A percentile compares a stretch with the other conserved stretches of the same genome.
Evolutionary conservation across 257 asterid species (phyloP).

Genomic region (Gentiana straminea): DNA sequence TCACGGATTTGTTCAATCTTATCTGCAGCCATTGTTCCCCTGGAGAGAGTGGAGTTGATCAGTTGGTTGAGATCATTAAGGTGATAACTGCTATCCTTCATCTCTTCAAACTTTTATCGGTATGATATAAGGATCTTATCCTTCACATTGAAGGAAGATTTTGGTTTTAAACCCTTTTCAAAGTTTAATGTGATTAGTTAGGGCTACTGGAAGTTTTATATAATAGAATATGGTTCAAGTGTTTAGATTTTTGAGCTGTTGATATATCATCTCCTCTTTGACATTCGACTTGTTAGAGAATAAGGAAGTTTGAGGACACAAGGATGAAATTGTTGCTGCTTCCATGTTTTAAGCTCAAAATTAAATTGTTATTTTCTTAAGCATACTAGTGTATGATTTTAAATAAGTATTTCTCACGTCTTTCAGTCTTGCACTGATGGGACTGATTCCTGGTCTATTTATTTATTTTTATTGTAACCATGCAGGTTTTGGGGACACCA

Average conservation of each 20-base stretch:
- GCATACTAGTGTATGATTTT: too few species aligned
- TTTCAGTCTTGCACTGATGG: not conserved
- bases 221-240: too few species aligned
- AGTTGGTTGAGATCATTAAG: constrained; percentile 93
- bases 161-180: not conserved
- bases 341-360: too few species aligned
- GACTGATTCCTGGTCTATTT: not conserved
- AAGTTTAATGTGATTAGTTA: not conserved
- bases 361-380: too few species aligned
- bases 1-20: not conserved
- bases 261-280: not conserved
- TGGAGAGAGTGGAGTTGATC: constrained; percentile 99
- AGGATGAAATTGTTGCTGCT: too few species aligned
- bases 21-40: constrained; percentile 85
- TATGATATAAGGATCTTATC: not conserved
- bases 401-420: too few species aligned
- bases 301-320: not conserved
- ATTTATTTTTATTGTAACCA: constrained; percentile 16
- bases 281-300: not conserved
- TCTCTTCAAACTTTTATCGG: not conserved
- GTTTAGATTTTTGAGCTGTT: too few species aligned
- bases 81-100: constrained; percentile 26
- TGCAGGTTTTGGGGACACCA: constrained; percentile 96
- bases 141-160: not conserved
- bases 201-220: not conserved